phyloP scores from a whole-genome alignment of 768 basidiomycete species.

The Myochromella boudieri region DNA sequence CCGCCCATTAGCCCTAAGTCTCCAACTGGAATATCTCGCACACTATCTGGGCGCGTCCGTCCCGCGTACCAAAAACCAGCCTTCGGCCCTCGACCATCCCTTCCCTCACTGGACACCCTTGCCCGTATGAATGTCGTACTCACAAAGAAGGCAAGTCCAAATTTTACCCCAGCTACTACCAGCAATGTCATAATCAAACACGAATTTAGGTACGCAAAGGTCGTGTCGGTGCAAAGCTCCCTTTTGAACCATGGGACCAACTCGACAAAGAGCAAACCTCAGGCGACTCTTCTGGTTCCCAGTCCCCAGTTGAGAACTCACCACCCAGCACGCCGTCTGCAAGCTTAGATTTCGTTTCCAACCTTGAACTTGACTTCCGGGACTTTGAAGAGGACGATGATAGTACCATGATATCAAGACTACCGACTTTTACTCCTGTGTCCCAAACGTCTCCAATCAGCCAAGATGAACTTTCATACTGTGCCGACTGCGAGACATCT shows the following conservation, averaged over 20 bases:
- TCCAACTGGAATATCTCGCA: conserved; percentile 14
- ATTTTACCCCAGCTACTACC: too few relatives aligned
- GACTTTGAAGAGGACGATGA: conserved; percentile 21
- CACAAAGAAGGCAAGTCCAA: conserved; percentile 40
- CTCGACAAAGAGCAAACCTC: conserved; percentile 20
- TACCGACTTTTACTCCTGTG: conserved; percentile 1
- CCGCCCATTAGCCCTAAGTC: conserved; percentile 10
- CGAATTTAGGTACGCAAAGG: conserved; percentile 48
- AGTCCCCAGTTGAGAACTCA: conserved; percentile 2
- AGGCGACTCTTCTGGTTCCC: conserved; percentile 14
- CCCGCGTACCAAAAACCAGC: conserved; percentile 49
- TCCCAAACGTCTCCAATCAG: not conserved
- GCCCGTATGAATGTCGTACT: conserved; percentile 47
- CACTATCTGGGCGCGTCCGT: conserved; percentile 22
- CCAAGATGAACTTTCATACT: conserved; percentile 14
- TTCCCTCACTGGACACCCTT: conserved; percentile 52
- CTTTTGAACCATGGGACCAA: conserved; percentile 56
- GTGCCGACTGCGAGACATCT: conserved; percentile 17
- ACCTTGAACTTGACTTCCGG: conserved; percentile 18
- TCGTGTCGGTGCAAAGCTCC: conserved; percentile 49
- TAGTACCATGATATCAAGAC: not conserved
- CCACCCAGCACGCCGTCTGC: conserved; percentile 2
- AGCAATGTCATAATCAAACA: not conserved
- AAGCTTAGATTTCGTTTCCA: conserved; percentile 19
- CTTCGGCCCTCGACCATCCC: conserved; percentile 45